A percentile compares a stretch with the other conserved stretches of the same genome.
These are phyloP conservation scores for Geoglossum glabrum DNA, from an alignment of 495 filamentous ascomycete genomes.

Conservation along the genomic window DNA sequence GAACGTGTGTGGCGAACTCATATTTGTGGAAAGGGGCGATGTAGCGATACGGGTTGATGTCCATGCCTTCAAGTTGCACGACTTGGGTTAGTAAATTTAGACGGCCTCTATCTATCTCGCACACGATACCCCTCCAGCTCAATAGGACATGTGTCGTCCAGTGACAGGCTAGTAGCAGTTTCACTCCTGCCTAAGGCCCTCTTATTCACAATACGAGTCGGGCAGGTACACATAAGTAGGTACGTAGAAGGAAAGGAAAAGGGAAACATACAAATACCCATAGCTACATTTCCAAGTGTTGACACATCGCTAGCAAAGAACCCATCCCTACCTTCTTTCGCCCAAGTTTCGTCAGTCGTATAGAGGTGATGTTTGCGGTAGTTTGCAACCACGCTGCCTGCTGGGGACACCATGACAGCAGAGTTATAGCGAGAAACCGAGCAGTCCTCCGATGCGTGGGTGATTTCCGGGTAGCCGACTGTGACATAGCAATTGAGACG, in stretches of 20 bases:
- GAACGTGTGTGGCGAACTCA: slow-evolving; percentile 66
- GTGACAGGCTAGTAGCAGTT: not conserved
- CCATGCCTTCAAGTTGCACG: slow-evolving; percentile 29
- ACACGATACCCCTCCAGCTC: not conserved
- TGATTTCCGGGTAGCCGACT: slow-evolving; percentile 77
- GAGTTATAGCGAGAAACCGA: slow-evolving; percentile 49
- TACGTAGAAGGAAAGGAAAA: too few relatives aligned
- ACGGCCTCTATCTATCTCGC: not conserved
- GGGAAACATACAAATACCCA: slow-evolving; percentile 11
- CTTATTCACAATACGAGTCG: not conserved
- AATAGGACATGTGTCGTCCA: not conserved
- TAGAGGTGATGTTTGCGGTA: slow-evolving; percentile 86
- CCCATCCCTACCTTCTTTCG: slow-evolving; percentile 46
- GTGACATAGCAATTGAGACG: slow-evolving; percentile 62
- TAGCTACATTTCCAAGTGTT: slow-evolving; percentile 27
- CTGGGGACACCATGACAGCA: slow-evolving; percentile 51
- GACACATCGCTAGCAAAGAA: slow-evolving; percentile 32
- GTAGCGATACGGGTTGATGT: slow-evolving; percentile 66
- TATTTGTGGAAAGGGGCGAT: slow-evolving; percentile 55
- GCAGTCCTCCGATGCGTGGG: slow-evolving; percentile 16
- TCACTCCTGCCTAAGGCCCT: not conserved
- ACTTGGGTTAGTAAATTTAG: slow-evolving; percentile 3
- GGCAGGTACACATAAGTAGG: not conserved
- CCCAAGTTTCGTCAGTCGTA: slow-evolving; percentile 85
- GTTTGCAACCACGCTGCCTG: slow-evolving; percentile 52